Evolutionary conservation across 768 basidiomycete species (phyloP).

Genomic region (Phaeotremella skinneri): DNA sequence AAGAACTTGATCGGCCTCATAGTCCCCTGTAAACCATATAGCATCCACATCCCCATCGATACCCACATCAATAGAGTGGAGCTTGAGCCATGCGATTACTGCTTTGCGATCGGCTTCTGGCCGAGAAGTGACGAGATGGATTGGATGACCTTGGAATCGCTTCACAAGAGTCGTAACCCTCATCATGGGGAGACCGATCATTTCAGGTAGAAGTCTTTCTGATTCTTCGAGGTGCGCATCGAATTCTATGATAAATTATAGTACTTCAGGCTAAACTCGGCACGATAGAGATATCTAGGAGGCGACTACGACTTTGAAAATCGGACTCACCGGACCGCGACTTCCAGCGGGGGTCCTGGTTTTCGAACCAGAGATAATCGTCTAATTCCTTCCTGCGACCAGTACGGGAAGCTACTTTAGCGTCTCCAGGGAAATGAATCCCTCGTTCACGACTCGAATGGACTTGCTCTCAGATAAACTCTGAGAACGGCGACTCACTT

Average conservation of each 20-base stretch:
- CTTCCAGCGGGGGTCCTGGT: slow-evolving; percentile 38
- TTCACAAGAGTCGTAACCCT: no score
- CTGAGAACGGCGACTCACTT: slow-evolving; percentile 23
- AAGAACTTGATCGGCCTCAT: slow-evolving; percentile 10
- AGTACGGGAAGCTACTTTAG: no score
- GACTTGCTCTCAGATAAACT: background rate
- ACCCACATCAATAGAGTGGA: slow-evolving; percentile 34
- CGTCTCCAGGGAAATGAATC: no score
- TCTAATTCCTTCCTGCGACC: slow-evolving; percentile 31
- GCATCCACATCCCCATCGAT: slow-evolving; percentile 14
- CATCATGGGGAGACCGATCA: no score
- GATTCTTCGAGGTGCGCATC: no score
- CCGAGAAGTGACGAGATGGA: slow-evolving; percentile 45
- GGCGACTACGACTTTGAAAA: no score
- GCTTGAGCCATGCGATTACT: slow-evolving; percentile 32
- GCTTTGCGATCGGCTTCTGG: slow-evolving; percentile 12
- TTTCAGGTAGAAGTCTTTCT: no score
- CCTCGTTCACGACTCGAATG: no score
- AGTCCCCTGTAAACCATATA: slow-evolving; percentile 27
- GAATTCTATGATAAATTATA: no score
- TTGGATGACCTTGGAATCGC: slow-evolving; percentile 33
- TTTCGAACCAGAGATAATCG: slow-evolving; percentile 32
- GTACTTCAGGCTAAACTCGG: no score
- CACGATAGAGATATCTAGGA: no score
- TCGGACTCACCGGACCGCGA: slow-evolving; percentile 33